These are phyloP conservation scores for Dianthus caryophyllus DNA, from an alignment of 148 eudicot species.

Conservation along the genomic window DNA sequence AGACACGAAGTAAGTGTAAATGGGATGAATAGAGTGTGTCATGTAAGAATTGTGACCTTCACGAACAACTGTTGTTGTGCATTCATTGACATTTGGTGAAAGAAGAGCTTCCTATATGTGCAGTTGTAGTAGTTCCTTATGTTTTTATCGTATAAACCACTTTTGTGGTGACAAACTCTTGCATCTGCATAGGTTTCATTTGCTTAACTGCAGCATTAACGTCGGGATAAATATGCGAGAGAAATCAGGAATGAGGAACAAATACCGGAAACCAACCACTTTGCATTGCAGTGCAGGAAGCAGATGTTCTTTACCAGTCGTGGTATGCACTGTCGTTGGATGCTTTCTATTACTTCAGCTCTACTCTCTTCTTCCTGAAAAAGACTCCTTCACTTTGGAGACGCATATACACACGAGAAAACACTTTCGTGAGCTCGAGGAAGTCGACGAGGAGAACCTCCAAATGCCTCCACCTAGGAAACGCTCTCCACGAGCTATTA, in stretches of 20 bases:
- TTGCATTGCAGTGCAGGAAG: constrained; percentile 84
- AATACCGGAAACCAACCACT: constrained; percentile 80
- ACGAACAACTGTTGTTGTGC: background rate
- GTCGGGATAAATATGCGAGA: constrained; percentile 53
- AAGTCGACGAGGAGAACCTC: constrained; percentile 78
- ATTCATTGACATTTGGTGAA: background rate
- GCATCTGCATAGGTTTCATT: constrained; percentile 64
- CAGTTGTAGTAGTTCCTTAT: background rate
- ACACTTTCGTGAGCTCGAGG: constrained; percentile 56
- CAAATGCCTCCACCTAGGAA: constrained; percentile 84
- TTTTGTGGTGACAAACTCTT: constrained; percentile 43
- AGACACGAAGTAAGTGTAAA: no score
- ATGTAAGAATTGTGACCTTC: background rate
- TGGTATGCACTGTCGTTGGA: constrained; percentile 59
- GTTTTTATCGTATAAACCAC: constrained; percentile 21
- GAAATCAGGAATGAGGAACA: constrained; percentile 82
- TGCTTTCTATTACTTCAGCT: constrained; percentile 61
- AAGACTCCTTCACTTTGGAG: constrained; percentile 31
- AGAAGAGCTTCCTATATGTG: background rate
- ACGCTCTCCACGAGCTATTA: constrained; percentile 86
- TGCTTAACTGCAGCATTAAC: constrained; percentile 54
- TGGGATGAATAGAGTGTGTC: background rate
- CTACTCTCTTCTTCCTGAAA: constrained; percentile 42
- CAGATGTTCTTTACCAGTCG: constrained; percentile 52
- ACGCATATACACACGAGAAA: constrained; percentile 24